Evolutionary conservation across 2,329 filamentous ascomycete species (phyloP).

Genomic region (Talaromyces sp.): DNA sequence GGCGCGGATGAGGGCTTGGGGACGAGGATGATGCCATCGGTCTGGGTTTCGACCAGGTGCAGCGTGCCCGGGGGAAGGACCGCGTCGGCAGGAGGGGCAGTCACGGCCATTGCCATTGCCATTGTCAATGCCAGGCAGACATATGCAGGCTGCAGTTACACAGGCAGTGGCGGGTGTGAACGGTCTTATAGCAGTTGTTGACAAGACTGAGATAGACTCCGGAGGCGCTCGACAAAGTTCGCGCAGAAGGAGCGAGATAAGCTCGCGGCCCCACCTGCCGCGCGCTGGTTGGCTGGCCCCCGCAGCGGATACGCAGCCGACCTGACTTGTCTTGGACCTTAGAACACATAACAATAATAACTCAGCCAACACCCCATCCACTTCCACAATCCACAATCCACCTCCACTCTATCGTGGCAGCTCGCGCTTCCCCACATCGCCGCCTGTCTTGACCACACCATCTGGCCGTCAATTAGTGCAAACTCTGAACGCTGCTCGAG

Average conservation of each 20-base stretch:
- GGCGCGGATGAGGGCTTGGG: conserved; percentile 34
- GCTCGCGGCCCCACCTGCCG: not conserved
- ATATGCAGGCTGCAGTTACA: not conserved
- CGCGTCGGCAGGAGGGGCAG: not conserved
- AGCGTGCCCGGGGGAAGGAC: conserved; percentile 29
- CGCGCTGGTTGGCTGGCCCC: not conserved
- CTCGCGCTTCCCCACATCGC: not conserved
- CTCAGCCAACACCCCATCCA: too few species aligned
- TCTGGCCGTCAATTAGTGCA: not conserved
- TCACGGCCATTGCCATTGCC: not conserved
- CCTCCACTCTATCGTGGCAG: not conserved
- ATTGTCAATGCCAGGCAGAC: not conserved
- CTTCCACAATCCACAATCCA: too few species aligned
- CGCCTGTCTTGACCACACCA: not conserved
- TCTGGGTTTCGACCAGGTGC: conserved; percentile 28
- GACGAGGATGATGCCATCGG: conserved; percentile 26
- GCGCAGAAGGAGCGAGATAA: not conserved
- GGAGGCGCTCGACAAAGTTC: not conserved
- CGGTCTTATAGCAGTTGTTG: not conserved
- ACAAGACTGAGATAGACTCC: too few species aligned
- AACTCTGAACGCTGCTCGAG: not conserved
- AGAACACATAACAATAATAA: too few species aligned
- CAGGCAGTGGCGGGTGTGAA: not conserved
- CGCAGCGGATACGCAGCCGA: not conserved
- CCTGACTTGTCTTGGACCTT: too few species aligned